phyloP scores from a whole-genome alignment of 2,329 filamentous ascomycete species.

The Pseudogymnoascus sp. region DNA sequence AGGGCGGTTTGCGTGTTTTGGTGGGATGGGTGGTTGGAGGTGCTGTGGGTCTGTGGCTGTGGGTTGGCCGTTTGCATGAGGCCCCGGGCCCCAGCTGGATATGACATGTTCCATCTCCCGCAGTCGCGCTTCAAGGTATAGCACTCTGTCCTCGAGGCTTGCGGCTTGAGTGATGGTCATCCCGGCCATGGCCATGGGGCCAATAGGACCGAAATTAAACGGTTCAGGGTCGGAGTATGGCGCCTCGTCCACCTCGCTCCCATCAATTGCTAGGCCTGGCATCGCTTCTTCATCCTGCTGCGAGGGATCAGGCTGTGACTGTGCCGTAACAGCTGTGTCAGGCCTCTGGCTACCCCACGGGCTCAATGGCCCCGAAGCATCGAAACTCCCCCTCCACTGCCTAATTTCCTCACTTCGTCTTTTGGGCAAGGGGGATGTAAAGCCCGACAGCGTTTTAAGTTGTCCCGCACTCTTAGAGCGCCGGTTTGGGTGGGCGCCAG shows the following conservation, averaged over 20 bases:
- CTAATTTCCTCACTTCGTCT: conserved; percentile 55
- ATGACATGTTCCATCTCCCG: conserved; percentile 38
- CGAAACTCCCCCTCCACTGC: conserved; percentile 55
- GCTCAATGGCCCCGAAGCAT: conserved; percentile 36
- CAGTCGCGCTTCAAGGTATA: conserved; percentile 42
- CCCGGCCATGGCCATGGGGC: conserved; percentile 34
- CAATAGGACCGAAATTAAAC: conserved; percentile 45
- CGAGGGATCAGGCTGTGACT: conserved; percentile 7
- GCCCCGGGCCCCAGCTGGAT: neutral
- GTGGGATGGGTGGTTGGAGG: neutral
- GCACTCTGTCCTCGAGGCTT: conserved; percentile 45
- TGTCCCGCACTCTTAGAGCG: conserved; percentile 53
- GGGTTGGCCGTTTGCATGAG: neutral
- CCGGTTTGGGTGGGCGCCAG: conserved; percentile 42
- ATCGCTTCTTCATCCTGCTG: neutral
- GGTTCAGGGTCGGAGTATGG: conserved; percentile 17
- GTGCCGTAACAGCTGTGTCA: neutral
- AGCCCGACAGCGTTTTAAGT: conserved; percentile 26
- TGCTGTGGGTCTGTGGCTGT: neutral
- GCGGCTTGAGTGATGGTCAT: conserved; percentile 51
- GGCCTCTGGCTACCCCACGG: neutral
- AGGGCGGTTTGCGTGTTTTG: neutral
- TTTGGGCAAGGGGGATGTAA: conserved; percentile 25
- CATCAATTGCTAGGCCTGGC: neutral
- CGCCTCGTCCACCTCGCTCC: conserved; percentile 25